A percentile compares a stretch with the other conserved stretches of the same genome.
phyloP scores from a whole-genome alignment of 2,329 filamentous ascomycete genomes.

The Neofusicoccum parvum region DNA sequence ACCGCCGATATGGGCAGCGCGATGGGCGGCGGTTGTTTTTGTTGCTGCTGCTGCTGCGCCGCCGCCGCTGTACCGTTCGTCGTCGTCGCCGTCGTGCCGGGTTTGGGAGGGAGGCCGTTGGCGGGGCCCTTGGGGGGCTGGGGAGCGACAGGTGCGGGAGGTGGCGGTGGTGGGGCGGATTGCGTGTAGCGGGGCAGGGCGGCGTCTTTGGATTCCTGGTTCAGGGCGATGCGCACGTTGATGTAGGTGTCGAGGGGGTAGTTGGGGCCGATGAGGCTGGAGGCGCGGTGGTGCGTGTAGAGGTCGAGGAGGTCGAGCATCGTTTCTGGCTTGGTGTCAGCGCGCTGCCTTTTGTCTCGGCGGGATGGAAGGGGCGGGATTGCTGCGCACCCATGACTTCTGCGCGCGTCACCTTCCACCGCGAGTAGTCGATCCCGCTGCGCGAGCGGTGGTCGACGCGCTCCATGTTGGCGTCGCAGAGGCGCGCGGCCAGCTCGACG shows the following conservation, averaged over 20 bases:
- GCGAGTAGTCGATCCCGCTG: conserved; percentile 47
- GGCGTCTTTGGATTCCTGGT: conserved; percentile 70
- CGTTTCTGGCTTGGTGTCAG: conserved; percentile 59
- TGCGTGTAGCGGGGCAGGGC: conserved; percentile 49
- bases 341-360: too few species aligned
- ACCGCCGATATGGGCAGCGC: conserved; percentile 32
- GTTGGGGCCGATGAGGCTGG: conserved; percentile 71
- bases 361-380: not conserved
- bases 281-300: conserved; percentile 79
- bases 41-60: conserved; percentile 36
- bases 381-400: conserved; percentile 47
- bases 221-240: conserved; percentile 81
- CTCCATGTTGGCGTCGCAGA: conserved; percentile 61
- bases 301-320: conserved; percentile 89
- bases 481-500: conserved; percentile 75
- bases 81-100: conserved; percentile 34
- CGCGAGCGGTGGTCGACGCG: conserved; percentile 43
- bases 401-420: conserved; percentile 47
- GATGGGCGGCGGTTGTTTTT: conserved; percentile 23
- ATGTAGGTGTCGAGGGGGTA: conserved; percentile 80
- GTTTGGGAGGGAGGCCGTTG: conserved; percentile 27
- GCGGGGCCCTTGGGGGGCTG: not conserved
- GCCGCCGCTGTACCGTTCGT: conserved; percentile 10
- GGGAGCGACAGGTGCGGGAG: conserved; percentile 12
- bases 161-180: conserved; percentile 49